Evolutionary conservation across 257 asterid genomes (phyloP).

Genomic region (Nicotiana tomentosiformis): DNA sequence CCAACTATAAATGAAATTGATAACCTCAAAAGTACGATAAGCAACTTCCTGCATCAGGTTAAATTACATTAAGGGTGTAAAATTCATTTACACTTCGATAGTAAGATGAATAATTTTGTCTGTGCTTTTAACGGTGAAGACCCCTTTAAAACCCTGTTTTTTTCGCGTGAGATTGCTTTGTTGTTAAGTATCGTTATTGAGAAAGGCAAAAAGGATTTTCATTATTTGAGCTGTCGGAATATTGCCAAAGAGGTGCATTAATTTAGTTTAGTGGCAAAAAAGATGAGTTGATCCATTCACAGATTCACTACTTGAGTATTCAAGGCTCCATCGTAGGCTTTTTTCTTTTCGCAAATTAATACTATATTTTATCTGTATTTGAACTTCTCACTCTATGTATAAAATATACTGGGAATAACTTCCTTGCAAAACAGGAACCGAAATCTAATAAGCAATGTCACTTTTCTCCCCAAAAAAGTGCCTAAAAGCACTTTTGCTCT

Average conservation of each 20-base stretch:
- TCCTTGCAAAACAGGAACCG: neutral
- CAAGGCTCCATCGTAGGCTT: neutral
- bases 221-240: neutral
- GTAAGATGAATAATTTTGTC: too few species aligned
- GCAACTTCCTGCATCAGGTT: too few species aligned
- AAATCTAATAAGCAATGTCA: neutral
- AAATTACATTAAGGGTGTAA: too few species aligned
- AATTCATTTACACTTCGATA: too few species aligned
- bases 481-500: neutral
- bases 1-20: too few species aligned
- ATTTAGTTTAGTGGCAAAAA: neutral
- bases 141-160: neutral
- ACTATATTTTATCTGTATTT: neutral
- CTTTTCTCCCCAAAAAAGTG: neutral
- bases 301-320: neutral
- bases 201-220: neutral
- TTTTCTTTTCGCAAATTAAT: neutral
- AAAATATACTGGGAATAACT: neutral
- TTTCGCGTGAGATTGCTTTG: neutral
- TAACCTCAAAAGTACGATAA: too few species aligned
- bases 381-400: neutral
- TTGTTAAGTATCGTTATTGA: neutral
- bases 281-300: neutral
- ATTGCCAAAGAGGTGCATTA: neutral
- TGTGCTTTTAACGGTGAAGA: too few species aligned